Evolutionary conservation across 441 rosid genomes (phyloP).

Genomic region (Cnidoscolus chayamansa): DNA sequence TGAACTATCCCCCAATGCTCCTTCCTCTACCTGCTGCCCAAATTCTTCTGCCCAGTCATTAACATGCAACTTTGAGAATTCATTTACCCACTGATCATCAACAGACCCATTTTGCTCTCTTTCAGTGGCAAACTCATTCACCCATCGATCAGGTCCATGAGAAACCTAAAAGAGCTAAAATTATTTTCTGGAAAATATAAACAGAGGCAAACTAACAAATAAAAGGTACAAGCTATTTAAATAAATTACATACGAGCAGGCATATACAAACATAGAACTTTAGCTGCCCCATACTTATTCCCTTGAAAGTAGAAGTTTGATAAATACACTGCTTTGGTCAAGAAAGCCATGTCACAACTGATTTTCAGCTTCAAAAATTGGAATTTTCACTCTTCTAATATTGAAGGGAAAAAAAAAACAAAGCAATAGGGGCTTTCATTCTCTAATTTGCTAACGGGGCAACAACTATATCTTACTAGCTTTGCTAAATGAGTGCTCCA

Average conservation of each 20-base stretch:
- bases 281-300: not conserved
- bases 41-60: constrained; percentile 94
- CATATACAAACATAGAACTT: not conserved
- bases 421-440: not conserved
- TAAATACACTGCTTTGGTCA: not conserved
- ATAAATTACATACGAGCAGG: not conserved
- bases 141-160: constrained; percentile 80
- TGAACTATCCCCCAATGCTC: constrained; percentile 58
- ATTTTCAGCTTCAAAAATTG: not conserved
- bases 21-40: constrained; percentile 65
- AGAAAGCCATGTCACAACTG: not conserved
- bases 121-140: constrained; percentile 68
- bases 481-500: not conserved
- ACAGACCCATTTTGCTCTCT: constrained; percentile 46
- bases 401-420: not conserved
- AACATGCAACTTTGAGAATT: constrained; percentile 88
- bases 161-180: constrained; percentile 43
- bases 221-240: not conserved
- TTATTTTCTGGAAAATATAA: constrained; percentile 12
- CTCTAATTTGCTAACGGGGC: not conserved
- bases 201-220: constrained; percentile 11
- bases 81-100: constrained; percentile 91
- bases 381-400: not conserved
- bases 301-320: not conserved
- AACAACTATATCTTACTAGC: not conserved